phyloP scores from a whole-genome alignment of 2,329 filamentous ascomycete genomes.

The Setomelanomma holmii region DNA sequence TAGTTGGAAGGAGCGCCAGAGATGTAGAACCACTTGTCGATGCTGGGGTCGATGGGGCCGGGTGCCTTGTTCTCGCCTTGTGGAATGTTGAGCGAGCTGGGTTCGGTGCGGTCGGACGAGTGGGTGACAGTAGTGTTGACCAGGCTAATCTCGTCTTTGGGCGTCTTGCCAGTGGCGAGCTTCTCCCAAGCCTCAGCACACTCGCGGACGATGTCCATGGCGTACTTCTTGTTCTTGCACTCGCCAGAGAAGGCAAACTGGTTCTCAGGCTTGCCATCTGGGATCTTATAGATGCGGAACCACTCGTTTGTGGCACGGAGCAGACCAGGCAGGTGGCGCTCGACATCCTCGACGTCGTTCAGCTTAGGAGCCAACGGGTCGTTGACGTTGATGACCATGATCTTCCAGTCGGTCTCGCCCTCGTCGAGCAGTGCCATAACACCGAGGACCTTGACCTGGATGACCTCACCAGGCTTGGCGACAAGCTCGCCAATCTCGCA shows the following conservation, averaged over 20 bases:
- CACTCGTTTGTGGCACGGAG: slow-evolving; percentile 98
- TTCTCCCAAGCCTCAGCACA: slow-evolving; percentile 97
- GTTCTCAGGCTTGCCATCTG: slow-evolving; percentile 99
- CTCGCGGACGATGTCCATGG: slow-evolving; percentile 93
- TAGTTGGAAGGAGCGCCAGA: slow-evolving; percentile 79
- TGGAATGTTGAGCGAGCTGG: slow-evolving; percentile 77
- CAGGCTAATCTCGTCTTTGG: slow-evolving; percentile 79
- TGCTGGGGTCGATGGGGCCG: slow-evolving; percentile 91
- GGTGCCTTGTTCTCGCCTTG: slow-evolving; percentile 79
- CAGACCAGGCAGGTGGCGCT: slow-evolving; percentile 95
- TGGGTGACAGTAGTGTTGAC: slow-evolving; percentile 79
- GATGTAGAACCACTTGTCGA: slow-evolving; percentile 99
- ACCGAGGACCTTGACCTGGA: slow-evolving; percentile 99
- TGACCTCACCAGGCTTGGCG: slow-evolving; percentile 93
- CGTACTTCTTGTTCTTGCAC: slow-evolving; percentile 99
- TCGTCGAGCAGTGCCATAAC: slow-evolving; percentile 99
- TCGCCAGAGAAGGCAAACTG: slow-evolving; percentile 99
- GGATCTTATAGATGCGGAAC: slow-evolving; percentile 99
- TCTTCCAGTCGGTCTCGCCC: slow-evolving; percentile 99
- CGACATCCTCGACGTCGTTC: slow-evolving; percentile 98
- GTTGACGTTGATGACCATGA: slow-evolving; percentile 99
- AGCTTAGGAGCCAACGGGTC: slow-evolving; percentile 96
- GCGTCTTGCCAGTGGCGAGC: slow-evolving; percentile 88
- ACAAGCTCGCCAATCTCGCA: slow-evolving; percentile 99
- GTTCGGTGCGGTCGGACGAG: slow-evolving; percentile 74